Evolutionary conservation across 345 rosid species (phyloP).

Genomic region (Salix udensis): DNA sequence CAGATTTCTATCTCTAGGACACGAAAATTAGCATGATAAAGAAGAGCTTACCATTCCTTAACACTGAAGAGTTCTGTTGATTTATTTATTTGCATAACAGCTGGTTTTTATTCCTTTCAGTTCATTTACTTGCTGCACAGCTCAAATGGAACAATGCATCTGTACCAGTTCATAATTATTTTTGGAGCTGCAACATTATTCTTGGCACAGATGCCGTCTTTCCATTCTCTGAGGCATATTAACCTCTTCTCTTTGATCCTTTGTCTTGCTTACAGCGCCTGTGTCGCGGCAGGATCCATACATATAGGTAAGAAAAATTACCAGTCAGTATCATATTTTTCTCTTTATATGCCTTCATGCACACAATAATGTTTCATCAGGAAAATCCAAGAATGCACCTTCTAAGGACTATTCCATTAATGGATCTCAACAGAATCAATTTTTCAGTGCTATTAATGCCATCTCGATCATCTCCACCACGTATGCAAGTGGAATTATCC

Average conservation of each 20-base stretch:
- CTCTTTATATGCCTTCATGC: no score
- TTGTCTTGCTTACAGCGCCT: constrained; percentile 44
- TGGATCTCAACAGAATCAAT: constrained; percentile 25
- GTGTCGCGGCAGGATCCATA: constrained; percentile 39
- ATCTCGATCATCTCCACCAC: constrained; percentile 49
- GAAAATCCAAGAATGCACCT: constrained; percentile 42
- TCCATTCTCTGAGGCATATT: constrained; percentile 58
- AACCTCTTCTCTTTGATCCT: constrained; percentile 48
- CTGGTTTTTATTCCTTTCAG: constrained; percentile 23
- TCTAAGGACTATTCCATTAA: constrained; percentile 36
- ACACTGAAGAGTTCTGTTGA: no score
- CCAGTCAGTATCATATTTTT: not conserved
- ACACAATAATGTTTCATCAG: constrained; percentile 19
- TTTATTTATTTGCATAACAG: no score
- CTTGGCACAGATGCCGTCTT: constrained; percentile 61
- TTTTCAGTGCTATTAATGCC: constrained; percentile 44
- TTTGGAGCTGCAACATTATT: constrained; percentile 32
- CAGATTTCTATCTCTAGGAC: no score
- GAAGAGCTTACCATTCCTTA: no score
- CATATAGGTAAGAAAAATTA: constrained; percentile 30
- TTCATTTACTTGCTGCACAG: constrained; percentile 42
- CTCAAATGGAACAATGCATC: constrained; percentile 42
- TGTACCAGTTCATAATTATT: constrained; percentile 48
- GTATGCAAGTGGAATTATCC: constrained; percentile 53
- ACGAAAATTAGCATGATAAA: no score